Evolutionary conservation across 2,329 filamentous ascomycete genomes (phyloP), one percentile per base, ranked within the genome.

Genomic region (Fusarium irregulare): DNA sequence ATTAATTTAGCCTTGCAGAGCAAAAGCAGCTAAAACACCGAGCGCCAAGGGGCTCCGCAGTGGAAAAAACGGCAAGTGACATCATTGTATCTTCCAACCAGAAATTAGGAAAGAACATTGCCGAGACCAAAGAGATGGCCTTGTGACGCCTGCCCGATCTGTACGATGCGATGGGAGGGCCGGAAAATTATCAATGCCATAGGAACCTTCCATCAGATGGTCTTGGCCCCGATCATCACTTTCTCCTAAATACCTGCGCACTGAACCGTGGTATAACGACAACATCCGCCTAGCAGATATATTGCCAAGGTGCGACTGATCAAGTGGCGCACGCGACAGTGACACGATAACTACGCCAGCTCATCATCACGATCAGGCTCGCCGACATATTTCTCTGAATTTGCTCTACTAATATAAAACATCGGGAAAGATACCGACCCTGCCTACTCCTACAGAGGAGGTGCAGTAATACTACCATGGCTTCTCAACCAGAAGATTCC

Each of bases 41-140:
- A 60, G 30, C 54, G 68, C 51, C 68, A 68, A 71, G 68, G 61
- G 57, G 63, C 37, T 30, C 55, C 44, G 55, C 37, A 48, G 41
- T 60, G 47, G 56, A 55, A 56, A 56, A 42, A 41, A 42, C 56
- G 64, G 56, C 57, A 66, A 68, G 64, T 71, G 68, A 71, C 68
- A 65, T 71, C 68, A 71, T 68, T 50, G 46, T 25, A 23, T 55
- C 20, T 42, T 48, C 34, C 37, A 50, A 44, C 55, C 61, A 66
- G 57, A 62, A 62, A 64, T 66, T 62, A 57, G 48, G 48, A 50
- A 60, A 42, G 32, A 56, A 41, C 48, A 64, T 42, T 57, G 40
- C 40, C 55, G 61, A 47, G 40, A 41, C 32, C 27, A 60, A 32
- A 28, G 37, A 27, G 23, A 32, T 32, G 20, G 21, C 27, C 53